These are phyloP conservation scores for Phaeosphaeria sp. DNA, from an alignment of 2,329 filamentous ascomycete genomes.

Conservation along the genomic window DNA sequence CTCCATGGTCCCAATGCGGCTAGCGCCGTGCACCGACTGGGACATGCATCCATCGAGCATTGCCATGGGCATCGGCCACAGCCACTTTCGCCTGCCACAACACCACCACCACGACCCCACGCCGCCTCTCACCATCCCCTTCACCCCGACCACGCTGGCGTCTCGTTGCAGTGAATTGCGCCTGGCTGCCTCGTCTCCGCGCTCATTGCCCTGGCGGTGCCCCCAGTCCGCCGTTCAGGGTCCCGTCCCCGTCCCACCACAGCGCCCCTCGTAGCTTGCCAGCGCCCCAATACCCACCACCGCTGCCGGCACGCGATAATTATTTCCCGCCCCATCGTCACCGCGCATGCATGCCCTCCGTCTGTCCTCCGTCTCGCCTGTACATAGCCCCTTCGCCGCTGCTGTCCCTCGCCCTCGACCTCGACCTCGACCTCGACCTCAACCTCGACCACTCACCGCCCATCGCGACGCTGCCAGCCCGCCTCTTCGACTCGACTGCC, in stretches of 20 bases:
- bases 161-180: neutral
- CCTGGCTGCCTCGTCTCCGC: neutral
- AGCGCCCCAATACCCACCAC: conserved; percentile 16
- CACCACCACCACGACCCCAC: conserved; percentile 12
- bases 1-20: neutral
- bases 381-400: conserved; percentile 12
- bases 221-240: conserved; percentile 33
- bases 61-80: conserved; percentile 1
- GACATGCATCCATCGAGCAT: neutral
- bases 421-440: conserved; percentile 18
- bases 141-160: neutral
- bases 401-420: conserved; percentile 23
- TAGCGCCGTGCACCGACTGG: conserved; percentile 7
- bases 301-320: conserved; percentile 11
- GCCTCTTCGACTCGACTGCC: neutral
- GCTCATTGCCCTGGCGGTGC: conserved; percentile 28
- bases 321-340: conserved; percentile 2
- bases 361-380: conserved; percentile 12
- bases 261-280: neutral
- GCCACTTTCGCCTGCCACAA: conserved; percentile 6
- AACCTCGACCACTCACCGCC: conserved; percentile 13
- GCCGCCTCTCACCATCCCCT: neutral
- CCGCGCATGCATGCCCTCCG: conserved; percentile 20
- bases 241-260: conserved; percentile 1
- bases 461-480: conserved; percentile 4